Percentiles rank a stretch among this genome's conserved stretches.
Evolutionary conservation across 768 basidiomycete species (phyloP).

Genomic region (Suillus cothurnatus): DNA sequence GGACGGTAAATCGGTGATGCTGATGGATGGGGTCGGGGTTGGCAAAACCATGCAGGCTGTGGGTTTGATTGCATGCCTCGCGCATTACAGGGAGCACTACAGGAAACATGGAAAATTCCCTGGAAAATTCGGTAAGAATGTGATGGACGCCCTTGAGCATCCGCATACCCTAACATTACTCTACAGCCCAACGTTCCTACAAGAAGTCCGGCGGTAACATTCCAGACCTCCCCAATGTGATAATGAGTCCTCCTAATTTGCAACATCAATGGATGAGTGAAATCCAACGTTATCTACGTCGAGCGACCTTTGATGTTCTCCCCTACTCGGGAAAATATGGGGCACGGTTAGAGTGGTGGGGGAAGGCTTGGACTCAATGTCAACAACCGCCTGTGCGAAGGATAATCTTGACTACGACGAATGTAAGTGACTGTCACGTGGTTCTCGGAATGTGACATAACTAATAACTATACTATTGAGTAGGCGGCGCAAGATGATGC

Average conservation of each 20-base stretch:
- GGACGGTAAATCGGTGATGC: constrained; percentile 9
- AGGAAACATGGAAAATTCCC: not conserved
- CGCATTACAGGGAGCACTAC: constrained; percentile 8
- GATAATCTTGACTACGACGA: not conserved
- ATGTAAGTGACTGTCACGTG: not conserved
- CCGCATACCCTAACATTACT: not conserved
- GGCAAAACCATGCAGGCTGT: constrained; percentile 27
- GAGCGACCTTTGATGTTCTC: not conserved
- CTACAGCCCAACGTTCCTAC: not conserved
- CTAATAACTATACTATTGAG: not conserved
- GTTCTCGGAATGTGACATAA: too few species aligned
- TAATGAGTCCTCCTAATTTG: not conserved
- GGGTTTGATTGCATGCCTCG: constrained; percentile 14
- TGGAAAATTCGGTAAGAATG: not conserved
- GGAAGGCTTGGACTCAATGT: not conserved
- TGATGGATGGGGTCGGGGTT: constrained; percentile 29
- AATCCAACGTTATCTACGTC: not conserved
- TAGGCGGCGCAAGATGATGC: not conserved
- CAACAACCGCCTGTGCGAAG: not conserved
- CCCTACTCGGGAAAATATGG: not conserved
- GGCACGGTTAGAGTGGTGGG: not conserved
- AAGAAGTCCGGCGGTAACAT: not conserved
- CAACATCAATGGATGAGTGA: not conserved
- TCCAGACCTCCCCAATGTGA: not conserved
- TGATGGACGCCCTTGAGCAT: not conserved